Base-by-base conservation (phyloP, 768 basidiomycete species). In the Mrakia frigida region DNA sequence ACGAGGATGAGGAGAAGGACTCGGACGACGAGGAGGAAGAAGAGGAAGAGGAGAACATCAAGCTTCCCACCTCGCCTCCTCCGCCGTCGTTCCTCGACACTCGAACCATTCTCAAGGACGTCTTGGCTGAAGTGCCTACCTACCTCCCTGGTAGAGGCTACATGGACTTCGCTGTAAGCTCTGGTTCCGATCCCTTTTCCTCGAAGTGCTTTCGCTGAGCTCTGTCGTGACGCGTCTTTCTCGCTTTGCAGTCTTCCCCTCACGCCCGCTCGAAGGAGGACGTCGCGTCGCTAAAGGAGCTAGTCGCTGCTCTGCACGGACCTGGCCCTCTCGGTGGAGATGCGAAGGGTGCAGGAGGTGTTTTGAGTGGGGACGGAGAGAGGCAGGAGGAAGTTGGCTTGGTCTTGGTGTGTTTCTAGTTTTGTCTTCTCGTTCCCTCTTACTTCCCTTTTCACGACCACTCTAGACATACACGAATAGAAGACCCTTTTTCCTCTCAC, bases 31-130 rank as follows among this genome's bases (percentile, higher is more conserved):
- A 71, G 52, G 46, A 50, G 3, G 46, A 43, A 14, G 43, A 50
- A 18, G 75, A 78, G 9, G 78, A 75, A 10, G 78, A 78, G 23
- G 73, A 67, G 37, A 76, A 78, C 11, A 61, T 63, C 1, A 74
- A 37, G 1, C 82, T 80, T 77, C 84, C 84, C 3, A 72, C 59
- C 3, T 43, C 67, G 0, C 81, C 82, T 2, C 80, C 84, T 0
- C 84, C 84, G 31, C 83, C 83, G 13, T 82, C 83, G 0, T 84
- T 82, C 74, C 73, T 78, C 25, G 80, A 83, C 52, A 82, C 82
- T 0, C 25, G 70, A 0, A 33, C 41, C 0, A 75, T 84, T n/a
- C 52, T 81, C 0, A 76, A 81, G 41, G 39, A 53, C 10, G 41
- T 78, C 2, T 50, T 80, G 14, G n/a, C 67, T 31, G 72, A 70